A percentile compares a stretch with the other conserved stretches of the same genome.
These are phyloP conservation scores for Lindgomyces ingoldianus DNA, from an alignment of 495 filamentous ascomycete species.

Conservation along the genomic window DNA sequence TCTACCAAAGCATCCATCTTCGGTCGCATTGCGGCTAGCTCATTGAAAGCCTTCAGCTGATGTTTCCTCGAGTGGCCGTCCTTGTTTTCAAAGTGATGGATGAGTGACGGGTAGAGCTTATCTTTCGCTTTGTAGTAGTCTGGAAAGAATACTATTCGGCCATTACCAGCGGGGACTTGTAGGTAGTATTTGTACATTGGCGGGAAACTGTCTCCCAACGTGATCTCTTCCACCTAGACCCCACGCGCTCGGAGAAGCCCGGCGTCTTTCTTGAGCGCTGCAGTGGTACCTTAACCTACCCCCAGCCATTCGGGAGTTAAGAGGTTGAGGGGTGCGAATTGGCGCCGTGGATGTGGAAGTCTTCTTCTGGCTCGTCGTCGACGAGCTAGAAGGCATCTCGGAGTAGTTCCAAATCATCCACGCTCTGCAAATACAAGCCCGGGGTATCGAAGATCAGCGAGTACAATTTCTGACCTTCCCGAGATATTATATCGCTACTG, in stretches of 20 bases:
- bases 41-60: slow-evolving; percentile 51
- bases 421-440: background rate
- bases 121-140: slow-evolving; percentile 51
- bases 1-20: slow-evolving; percentile 50
- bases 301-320: slow-evolving; percentile 53
- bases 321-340: slow-evolving; percentile 53
- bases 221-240: slow-evolving; percentile 52
- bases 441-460: background rate
- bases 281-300: slow-evolving; percentile 50
- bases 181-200: slow-evolving; percentile 49
- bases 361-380: slow-evolving; percentile 47
- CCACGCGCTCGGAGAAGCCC: slow-evolving; percentile 47
- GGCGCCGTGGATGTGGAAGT: slow-evolving; percentile 46
- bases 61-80: slow-evolving; percentile 44
- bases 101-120: slow-evolving; percentile 44
- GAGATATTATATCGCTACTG: too few relatives aligned
- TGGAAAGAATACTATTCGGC: slow-evolving; percentile 48
- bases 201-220: slow-evolving; percentile 51
- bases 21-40: slow-evolving; percentile 50
- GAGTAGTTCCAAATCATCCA: slow-evolving; percentile 41
- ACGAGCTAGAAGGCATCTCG: slow-evolving; percentile 51
- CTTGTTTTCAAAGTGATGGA: slow-evolving; percentile 50
- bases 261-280: slow-evolving; percentile 48
- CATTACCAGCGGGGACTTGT: slow-evolving; percentile 48
- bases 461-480: background rate